A percentile compares a stretch with the other conserved stretches of the same genome.
Conservation (phyloP, 768 basidiomycete genomes). For the Suillus clintonianus region DNA sequence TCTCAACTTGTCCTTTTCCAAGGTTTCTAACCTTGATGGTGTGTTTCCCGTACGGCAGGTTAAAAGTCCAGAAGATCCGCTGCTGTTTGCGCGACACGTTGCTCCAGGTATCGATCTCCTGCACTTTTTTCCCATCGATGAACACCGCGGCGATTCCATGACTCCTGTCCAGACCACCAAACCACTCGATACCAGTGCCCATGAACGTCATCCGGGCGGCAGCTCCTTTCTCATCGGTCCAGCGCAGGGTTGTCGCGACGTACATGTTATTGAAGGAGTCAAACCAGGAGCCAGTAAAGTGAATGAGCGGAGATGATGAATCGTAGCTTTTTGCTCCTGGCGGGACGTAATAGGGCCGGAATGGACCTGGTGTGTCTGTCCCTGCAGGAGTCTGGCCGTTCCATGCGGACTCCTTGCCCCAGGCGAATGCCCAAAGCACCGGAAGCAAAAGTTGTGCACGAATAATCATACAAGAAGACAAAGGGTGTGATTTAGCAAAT, state of each 20-base stretch:
- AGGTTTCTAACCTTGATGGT: conserved; percentile 64
- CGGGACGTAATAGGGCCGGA: conserved; percentile 75
- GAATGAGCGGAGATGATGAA: conserved; percentile 67
- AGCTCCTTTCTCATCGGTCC: conserved; percentile 51
- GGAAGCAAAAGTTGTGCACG: conserved; percentile 9
- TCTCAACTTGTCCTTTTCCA: conserved; percentile 41
- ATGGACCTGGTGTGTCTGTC: conserved; percentile 45
- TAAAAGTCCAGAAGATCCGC: conserved; percentile 62
- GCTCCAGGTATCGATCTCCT: conserved; percentile 49
- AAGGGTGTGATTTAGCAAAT: neutral
- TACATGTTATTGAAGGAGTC: conserved; percentile 54
- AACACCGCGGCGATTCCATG: conserved; percentile 61
- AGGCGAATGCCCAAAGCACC: conserved; percentile 4
- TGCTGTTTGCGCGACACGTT: conserved; percentile 49
- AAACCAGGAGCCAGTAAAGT: conserved; percentile 62
- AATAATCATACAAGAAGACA: neutral
- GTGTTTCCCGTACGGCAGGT: conserved; percentile 54
- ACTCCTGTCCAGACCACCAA: conserved; percentile 55
- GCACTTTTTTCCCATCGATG: conserved; percentile 53
- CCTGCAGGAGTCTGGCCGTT: conserved; percentile 60
- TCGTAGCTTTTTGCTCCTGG: conserved; percentile 71
- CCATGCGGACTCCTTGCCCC: conserved; percentile 56
- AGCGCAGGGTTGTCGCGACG: conserved; percentile 49
- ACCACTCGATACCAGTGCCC: conserved; percentile 82
- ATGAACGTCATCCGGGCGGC: conserved; percentile 58